These are phyloP conservation scores for Vitis riparia DNA, from an alignment of 164 flowering plant species.

Conservation along the genomic window DNA sequence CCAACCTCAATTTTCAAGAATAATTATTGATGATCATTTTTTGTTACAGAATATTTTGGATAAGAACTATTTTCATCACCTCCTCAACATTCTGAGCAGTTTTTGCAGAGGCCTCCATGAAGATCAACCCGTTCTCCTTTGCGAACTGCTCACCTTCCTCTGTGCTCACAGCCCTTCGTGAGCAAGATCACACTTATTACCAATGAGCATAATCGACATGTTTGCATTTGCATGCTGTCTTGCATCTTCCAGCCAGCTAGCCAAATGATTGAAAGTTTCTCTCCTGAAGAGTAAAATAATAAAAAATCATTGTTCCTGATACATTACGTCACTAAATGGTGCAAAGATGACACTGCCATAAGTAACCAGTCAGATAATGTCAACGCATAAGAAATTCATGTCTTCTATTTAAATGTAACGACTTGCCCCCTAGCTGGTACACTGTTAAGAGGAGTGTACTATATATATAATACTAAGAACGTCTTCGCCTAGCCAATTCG, in stretches of 20 bases:
- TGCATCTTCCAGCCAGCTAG: conserved; percentile 91
- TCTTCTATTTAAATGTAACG: too few relatives aligned
- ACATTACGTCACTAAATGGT: neutral
- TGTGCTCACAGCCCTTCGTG: conserved; percentile 83
- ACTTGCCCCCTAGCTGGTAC: too few relatives aligned
- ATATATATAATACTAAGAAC: too few relatives aligned
- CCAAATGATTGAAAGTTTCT: conserved; percentile 83
- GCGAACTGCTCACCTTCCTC: conserved; percentile 94
- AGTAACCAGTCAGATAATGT: neutral
- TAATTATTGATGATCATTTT: too few relatives aligned
- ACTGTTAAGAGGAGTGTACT: too few relatives aligned
- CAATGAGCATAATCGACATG: conserved; percentile 88
- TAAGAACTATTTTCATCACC: conserved; percentile 31
- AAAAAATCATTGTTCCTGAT: neutral
- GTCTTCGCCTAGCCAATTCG: too few relatives aligned
- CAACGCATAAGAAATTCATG: too few relatives aligned
- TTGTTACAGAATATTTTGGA: neutral
- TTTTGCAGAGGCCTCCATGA: conserved; percentile 92
- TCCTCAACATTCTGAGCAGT: conserved; percentile 90
- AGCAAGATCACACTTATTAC: conserved; percentile 82
- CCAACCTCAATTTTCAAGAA: neutral
- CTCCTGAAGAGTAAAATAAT: conserved; percentile 41
- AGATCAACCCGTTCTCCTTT: conserved; percentile 80
- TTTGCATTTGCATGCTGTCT: conserved; percentile 92
- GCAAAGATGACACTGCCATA: neutral